Base-by-base conservation (phyloP, 108 stramenopile species). In the Nitzschia sp. region DNA sequence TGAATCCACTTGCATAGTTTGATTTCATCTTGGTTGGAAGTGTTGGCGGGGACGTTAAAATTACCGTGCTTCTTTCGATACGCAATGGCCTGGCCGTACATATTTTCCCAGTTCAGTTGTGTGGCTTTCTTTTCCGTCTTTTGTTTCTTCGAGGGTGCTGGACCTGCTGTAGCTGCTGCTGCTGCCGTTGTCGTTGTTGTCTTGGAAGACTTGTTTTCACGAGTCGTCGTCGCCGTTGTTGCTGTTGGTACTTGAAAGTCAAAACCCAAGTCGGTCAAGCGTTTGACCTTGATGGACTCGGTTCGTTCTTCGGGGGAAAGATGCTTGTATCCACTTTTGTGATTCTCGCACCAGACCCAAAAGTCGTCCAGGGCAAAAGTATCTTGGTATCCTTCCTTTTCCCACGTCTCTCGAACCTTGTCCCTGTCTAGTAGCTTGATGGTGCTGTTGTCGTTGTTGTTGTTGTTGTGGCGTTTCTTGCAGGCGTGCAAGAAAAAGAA, bases 281-380 rank as follows among this genome's bases (percentile, higher is more conserved):
- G 50, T 52, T 52, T 52, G 50, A 52, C 50, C n/a, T 52, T 52
- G 50, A 52, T 52, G 8, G 50, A 52, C 6, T 52, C 5, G 6
- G n/a, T 5, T 15, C 50, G 50, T 19, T 52, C 13, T 19, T 52
- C 13, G n/a, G 23, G n/a, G n/a, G 50, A 23, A 52, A 16, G 50
- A 6, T 5, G 4, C 13, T 52, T 8, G n/a, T 52, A 52, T 8
- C n/a, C n/a, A 6, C 5, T 19, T 8, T 6, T 6, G n/a, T 52
- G 50, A 52, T 6, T 52, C 5, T 19, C 50, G 23, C n/a, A 23
- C 50, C 50, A 52, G 6, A 6, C n/a, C 50, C 50, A 52, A 52
- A 52, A 52, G 50, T 52, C 50, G 50, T 23, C n/a, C 5, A 52
- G n/a, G 6, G 50, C 4, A 52, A 52, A 52, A 17, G 50, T 23